Evolutionary conservation across 2,329 filamentous ascomycete species (phyloP), one percentile per base, ranked within the genome.

Genomic region (Coniochaeta hoffmannii): DNA sequence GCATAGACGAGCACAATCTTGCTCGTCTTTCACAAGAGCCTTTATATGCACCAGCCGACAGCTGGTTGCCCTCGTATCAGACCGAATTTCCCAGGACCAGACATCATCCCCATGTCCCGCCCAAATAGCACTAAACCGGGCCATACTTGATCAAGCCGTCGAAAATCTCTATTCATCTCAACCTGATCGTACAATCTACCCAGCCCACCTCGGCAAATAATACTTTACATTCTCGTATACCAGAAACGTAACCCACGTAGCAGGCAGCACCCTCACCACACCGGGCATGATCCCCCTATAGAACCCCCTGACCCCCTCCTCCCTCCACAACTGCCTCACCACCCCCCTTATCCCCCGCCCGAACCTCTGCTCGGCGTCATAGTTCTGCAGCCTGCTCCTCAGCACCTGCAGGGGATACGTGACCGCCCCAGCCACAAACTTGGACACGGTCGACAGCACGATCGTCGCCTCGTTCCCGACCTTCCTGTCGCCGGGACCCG

Each of bases 331-430:
- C 71, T 88, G 85, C 57, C 67, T 69, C 55, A 88, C 77, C 11
- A 93, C 90, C 63, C 91, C 92, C 52, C 74, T 65, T 44, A 86
- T 75, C 6, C 90, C 85, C 46, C 83, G 83, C 1, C 82, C 86
- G 67, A 95, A 97, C 49, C 80, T 76, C 61, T 81, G 76, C 49
- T 88, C 86, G 3, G 90, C 89, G 68, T 94, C 81, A 70, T 96
- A 95, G 56, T 89, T 92, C 75, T 99, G 94, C 69, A 99, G 74
- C 46, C 94, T 80, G 61, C 90, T 90, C 58, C 94, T 79, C 52
- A 99, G 81, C 28, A 97, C 91, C 73, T 97, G 94, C 68, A 97
- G 96, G 1, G 94, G 94, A 68, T 97, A 99, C 8, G 93, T 97
- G 54, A 86, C 84, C 26, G 86, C 87, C n/a, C 91, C 91, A 0